Evolutionary conservation across 2,329 filamentous ascomycete species (phyloP).

Genomic region (Penicillium hesseltinei): DNA sequence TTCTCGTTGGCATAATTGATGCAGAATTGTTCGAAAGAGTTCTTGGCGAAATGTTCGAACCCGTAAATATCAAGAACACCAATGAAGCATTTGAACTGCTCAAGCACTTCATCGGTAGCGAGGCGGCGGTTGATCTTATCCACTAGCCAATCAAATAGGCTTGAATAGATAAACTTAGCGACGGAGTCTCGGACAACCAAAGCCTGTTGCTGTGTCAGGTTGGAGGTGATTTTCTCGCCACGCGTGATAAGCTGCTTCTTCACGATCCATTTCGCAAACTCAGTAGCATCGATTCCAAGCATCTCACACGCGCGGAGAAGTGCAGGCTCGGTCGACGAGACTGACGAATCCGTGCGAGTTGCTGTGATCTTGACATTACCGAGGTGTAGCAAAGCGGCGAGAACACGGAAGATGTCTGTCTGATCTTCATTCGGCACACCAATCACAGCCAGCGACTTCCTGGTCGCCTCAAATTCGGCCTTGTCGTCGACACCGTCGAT

Average conservation of each 20-base stretch:
- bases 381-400: constrained; percentile 87
- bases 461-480: constrained; percentile 86
- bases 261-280: constrained; percentile 96
- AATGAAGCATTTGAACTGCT: constrained; percentile 83
- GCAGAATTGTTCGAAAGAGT: constrained; percentile 99
- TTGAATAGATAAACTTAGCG: constrained; percentile 98
- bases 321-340: constrained; percentile 77
- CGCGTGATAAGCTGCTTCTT: constrained; percentile 98
- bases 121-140: constrained; percentile 90
- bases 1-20: constrained; percentile 99
- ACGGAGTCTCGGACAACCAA: constrained; percentile 94
- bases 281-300: constrained; percentile 78
- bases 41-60: constrained; percentile 99
- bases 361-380: constrained; percentile 96
- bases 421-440: constrained; percentile 76
- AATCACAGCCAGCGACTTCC: constrained; percentile 81
- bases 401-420: constrained; percentile 79
- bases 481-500: constrained; percentile 97
- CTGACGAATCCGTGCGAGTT: constrained; percentile 80
- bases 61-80: constrained; percentile 99
- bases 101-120: constrained; percentile 82
- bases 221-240: constrained; percentile 96
- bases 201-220: constrained; percentile 88
- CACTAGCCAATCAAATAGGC: constrained; percentile 98
- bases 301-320: constrained; percentile 78